Percentiles rank a stretch among this genome's conserved stretches.
These are phyloP conservation scores for Kickxella alabastrina DNA, from an alignment of 192 early-diverging fungal genomes.

Conservation along the genomic window DNA sequence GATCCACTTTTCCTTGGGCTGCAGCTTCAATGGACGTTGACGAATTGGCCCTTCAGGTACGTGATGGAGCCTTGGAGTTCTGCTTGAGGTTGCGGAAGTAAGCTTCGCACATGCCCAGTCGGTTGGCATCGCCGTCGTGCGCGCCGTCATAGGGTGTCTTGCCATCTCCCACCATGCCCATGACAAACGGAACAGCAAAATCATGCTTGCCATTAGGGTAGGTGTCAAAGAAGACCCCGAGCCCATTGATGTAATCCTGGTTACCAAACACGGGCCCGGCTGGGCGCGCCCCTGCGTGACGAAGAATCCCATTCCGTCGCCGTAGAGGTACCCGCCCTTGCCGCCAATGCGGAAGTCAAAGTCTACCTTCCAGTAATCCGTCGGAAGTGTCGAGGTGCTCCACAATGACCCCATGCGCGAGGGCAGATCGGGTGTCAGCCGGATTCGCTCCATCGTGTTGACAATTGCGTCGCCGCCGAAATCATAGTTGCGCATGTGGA, in stretches of 20 bases:
- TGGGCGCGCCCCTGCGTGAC: slow-evolving; percentile 68
- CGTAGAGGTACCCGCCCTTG: slow-evolving; percentile 68
- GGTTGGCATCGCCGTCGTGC: slow-evolving; percentile 75
- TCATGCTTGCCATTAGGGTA: slow-evolving; percentile 77
- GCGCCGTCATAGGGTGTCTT: slow-evolving; percentile 77
- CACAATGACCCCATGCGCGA: slow-evolving; percentile 84
- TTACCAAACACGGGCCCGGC: slow-evolving; percentile 87
- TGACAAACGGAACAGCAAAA: slow-evolving; percentile 80
- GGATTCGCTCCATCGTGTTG: slow-evolving; percentile 81
- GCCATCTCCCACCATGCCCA: slow-evolving; percentile 93
- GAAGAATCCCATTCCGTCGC: slow-evolving; percentile 98
- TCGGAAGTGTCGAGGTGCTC: slow-evolving; percentile 47
- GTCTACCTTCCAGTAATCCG: slow-evolving; percentile 67
- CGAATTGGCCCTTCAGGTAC: slow-evolving; percentile 63
- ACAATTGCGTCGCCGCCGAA: slow-evolving; percentile 90
- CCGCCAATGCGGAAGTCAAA: slow-evolving; percentile 90
- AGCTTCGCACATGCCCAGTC: slow-evolving; percentile 64
- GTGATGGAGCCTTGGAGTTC: slow-evolving; percentile 66
- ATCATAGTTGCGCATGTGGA: slow-evolving; percentile 88
- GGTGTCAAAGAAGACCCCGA: slow-evolving; percentile 97
- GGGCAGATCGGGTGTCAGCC: slow-evolving; percentile 75
- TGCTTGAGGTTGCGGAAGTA: slow-evolving; percentile 71
- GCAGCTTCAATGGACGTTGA: slow-evolving; percentile 54
- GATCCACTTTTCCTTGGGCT: slow-evolving; percentile 65
- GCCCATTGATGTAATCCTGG: slow-evolving; percentile 79